These are phyloP conservation scores for Hygrophorus russula DNA, from an alignment of 768 basidiomycete species.

Conservation along the genomic window DNA sequence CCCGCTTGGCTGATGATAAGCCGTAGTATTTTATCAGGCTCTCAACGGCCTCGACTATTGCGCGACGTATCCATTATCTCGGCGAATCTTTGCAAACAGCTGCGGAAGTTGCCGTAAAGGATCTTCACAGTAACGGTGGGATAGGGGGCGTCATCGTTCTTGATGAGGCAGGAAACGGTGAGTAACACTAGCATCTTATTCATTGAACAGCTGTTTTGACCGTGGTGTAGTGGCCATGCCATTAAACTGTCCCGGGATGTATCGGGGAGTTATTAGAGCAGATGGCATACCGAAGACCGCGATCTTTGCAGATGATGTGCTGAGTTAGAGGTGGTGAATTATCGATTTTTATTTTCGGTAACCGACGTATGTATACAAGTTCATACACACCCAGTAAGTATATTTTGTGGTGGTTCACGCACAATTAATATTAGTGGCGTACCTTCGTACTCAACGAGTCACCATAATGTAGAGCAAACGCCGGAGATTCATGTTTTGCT, in stretches of 20 bases:
- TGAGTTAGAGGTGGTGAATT: constrained; percentile 10
- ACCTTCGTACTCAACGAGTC: too few species aligned
- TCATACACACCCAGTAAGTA: too few species aligned
- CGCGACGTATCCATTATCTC: constrained; percentile 51
- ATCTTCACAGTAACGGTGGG: constrained; percentile 48
- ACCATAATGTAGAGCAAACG: too few species aligned
- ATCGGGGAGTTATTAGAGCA: constrained; percentile 58
- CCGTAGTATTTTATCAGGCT: constrained; percentile 67
- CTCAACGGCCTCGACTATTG: constrained; percentile 55
- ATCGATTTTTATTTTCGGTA: too few species aligned
- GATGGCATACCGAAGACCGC: constrained; percentile 67
- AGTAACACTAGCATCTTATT: constrained; percentile 7
- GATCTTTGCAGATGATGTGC: constrained; percentile 62
- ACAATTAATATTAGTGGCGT: too few species aligned
- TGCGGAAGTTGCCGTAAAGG: constrained; percentile 40
- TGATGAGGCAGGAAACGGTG: constrained; percentile 60
- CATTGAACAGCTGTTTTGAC: background rate
- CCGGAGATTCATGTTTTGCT: too few species aligned
- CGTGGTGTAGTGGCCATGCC: constrained; percentile 51
- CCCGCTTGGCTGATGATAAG: constrained; percentile 3
- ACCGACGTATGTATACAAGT: too few species aligned
- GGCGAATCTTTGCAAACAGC: constrained; percentile 48
- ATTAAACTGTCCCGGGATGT: constrained; percentile 75
- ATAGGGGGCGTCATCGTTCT: constrained; percentile 68
- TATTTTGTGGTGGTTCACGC: too few species aligned